A percentile compares a stretch with the other conserved stretches of the same genome.
phyloP scores from a whole-genome alignment of 169 alveolate genomes.

The Eimeria brunetti region DNA sequence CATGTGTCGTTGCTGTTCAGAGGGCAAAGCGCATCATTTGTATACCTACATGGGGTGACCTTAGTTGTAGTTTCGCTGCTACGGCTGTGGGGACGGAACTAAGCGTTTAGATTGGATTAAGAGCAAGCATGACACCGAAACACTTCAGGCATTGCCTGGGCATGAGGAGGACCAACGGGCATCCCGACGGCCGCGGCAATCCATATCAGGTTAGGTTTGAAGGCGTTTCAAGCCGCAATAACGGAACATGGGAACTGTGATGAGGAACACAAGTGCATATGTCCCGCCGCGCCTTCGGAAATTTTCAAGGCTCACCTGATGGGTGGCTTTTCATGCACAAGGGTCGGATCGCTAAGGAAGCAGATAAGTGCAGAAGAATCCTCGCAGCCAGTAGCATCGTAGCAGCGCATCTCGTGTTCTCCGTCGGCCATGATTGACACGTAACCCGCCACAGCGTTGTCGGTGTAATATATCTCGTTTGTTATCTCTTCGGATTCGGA shows the following conservation, averaged over 20 bases:
- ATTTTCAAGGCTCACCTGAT: constrained; percentile 10
- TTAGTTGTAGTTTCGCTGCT: neutral
- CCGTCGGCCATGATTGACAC: constrained; percentile 33
- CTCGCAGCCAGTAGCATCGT: constrained; percentile 45
- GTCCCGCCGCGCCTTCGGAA: neutral
- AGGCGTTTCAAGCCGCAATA: neutral
- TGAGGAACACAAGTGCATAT: neutral
- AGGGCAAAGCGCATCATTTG: neutral
- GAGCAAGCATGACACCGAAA: neutral
- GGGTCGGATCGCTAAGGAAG: constrained; percentile 3
- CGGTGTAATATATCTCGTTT: constrained; percentile 10
- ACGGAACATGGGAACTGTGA: neutral
- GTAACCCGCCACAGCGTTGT: constrained; percentile 41
- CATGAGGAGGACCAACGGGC: neutral
- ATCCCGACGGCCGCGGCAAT: neutral
- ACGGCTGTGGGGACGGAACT: neutral
- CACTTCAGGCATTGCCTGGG: neutral
- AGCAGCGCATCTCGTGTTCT: constrained; percentile 38
- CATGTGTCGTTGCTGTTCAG: constrained; percentile 2
- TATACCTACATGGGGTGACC: neutral
- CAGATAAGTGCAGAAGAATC: constrained; percentile 12
- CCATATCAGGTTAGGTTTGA: neutral
- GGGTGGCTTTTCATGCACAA: neutral
- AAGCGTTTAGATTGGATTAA: neutral
- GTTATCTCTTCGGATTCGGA: neutral